Conservation (phyloP, 2,329 filamentous ascomycete genomes). For the Alternaria burnsii region DNA sequence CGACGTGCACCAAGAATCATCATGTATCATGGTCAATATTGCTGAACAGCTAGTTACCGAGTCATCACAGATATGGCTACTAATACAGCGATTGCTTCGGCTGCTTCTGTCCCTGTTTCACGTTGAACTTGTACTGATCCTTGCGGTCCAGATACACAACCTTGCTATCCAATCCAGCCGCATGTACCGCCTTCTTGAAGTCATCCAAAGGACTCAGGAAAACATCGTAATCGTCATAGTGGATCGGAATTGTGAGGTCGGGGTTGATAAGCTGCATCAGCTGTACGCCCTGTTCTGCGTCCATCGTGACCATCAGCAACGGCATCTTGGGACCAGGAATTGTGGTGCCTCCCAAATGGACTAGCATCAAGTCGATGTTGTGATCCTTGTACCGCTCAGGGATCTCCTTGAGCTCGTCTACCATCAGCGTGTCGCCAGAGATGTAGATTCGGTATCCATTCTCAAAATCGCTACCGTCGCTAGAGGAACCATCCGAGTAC, state of each 20-base stretch:
- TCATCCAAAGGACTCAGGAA: conserved; percentile 67
- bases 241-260: conserved; percentile 66
- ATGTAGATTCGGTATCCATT: conserved; percentile 70
- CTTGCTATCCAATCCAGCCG: conserved; percentile 60
- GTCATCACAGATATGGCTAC: conserved; percentile 1
- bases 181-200: conserved; percentile 65
- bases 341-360: conserved; percentile 72
- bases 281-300: conserved; percentile 68
- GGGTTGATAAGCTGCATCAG: conserved; percentile 68
- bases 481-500: conserved; percentile 42
- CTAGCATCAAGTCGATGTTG: conserved; percentile 71
- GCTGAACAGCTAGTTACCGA: conserved; percentile 7
- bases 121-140: conserved; percentile 65
- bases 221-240: conserved; percentile 61
- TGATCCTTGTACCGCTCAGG: conserved; percentile 62
- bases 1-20: conserved; percentile 5
- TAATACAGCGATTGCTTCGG: conserved; percentile 15
- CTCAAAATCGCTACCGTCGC: conserved; percentile 45
- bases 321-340: conserved; percentile 67
- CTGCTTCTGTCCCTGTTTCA: conserved; percentile 42
- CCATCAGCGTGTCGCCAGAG: conserved; percentile 70
- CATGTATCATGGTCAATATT: conserved; percentile 2
- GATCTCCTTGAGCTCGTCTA: conserved; percentile 69
- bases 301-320: conserved; percentile 74
- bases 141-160: conserved; percentile 69